Base-by-base conservation (phyloP, 495 filamentous ascomycete species). In the Staphylotrichum longicolle region DNA sequence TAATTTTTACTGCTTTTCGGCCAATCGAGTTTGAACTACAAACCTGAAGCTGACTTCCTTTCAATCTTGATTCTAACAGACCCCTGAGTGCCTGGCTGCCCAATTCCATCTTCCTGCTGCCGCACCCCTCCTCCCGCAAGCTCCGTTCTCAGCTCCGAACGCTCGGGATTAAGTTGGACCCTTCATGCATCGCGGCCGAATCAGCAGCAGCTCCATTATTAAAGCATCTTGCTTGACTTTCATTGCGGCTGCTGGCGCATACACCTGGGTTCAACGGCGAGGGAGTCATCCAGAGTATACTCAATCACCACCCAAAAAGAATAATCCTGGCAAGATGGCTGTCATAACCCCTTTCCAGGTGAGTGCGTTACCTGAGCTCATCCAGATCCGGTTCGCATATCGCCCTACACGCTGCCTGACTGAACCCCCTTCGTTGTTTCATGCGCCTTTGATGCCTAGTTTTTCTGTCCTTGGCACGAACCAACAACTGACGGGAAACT, bases 271-370 rank as follows among this genome's bases (percentile, higher is more conserved):
- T 10, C 61, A 32, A 8, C 60, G 58, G 49, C n/a, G 44, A 40
- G 49, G 30, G 42, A 33, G 10, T 15, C 47, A 56, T 9, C 45
- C 45, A 15, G 44, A 52, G 12, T 61, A 6, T 34, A 34, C 44
- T 54, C 64, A 53, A 39, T 39, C 56, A 47, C 35, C 4, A 44
- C 34, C 27, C 7, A 7, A 50, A 34, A 30, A 55, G 6, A 49
- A 54, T 32, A 47, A 40, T 27, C 8, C 55, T 9, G 55, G 11
- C 60, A 68, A 66, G 42, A 74, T 74, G 71, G 57, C 66, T 60
- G 69, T 72, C 62, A 74, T 70, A 61, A 77, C 74, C 66, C 76
- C 77, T 63, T 79, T 79, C 50, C 75, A 79, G 76, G 76, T 79
- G 51, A 15, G 75, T 71, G 33, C 4, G 12, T 20, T 7, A 37